These are phyloP conservation scores for Colletotrichum coccodes DNA, from an alignment of 2,329 filamentous ascomycete species.

Conservation along the genomic window DNA sequence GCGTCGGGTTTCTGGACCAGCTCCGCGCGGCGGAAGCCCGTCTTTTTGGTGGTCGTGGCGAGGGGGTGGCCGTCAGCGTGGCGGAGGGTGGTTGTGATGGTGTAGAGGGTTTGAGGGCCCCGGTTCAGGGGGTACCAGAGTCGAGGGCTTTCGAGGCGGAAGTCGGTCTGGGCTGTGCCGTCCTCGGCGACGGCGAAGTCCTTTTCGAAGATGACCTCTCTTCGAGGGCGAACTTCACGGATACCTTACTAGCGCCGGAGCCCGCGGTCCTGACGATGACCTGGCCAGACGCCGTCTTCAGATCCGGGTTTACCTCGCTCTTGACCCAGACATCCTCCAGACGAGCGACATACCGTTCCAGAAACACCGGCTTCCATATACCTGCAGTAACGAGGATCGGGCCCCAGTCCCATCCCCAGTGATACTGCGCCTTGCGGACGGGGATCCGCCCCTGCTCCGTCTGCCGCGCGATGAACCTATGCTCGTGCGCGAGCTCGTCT, in stretches of 20 bases:
- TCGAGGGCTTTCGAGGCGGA: conserved; percentile 8
- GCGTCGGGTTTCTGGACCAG: conserved; percentile 33
- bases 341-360: conserved; percentile 71
- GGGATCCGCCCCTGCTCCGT: conserved; percentile 49
- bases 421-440: conserved; percentile 73
- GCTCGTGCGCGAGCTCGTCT: conserved; percentile 61
- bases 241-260: conserved; percentile 37
- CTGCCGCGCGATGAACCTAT: conserved; percentile 63
- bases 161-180: conserved; percentile 3
- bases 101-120: conserved; percentile 30
- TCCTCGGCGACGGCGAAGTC: not conserved
- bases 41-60: conserved; percentile 17
- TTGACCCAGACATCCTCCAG: conserved; percentile 67
- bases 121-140: conserved; percentile 35
- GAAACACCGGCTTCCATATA: conserved; percentile 72
- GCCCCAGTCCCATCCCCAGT: conserved; percentile 80
- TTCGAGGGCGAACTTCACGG: conserved; percentile 39
- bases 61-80: not conserved
- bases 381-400: conserved; percentile 71
- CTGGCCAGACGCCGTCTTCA: conserved; percentile 48
- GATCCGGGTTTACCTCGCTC: conserved; percentile 46
- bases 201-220: conserved; percentile 32
- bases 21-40: conserved; percentile 34
- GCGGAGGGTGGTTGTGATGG: conserved; percentile 18
- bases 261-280: conserved; percentile 50